These are phyloP conservation scores for Lachnellula arida DNA, from an alignment of 2,329 filamentous ascomycete species.

Conservation along the genomic window DNA sequence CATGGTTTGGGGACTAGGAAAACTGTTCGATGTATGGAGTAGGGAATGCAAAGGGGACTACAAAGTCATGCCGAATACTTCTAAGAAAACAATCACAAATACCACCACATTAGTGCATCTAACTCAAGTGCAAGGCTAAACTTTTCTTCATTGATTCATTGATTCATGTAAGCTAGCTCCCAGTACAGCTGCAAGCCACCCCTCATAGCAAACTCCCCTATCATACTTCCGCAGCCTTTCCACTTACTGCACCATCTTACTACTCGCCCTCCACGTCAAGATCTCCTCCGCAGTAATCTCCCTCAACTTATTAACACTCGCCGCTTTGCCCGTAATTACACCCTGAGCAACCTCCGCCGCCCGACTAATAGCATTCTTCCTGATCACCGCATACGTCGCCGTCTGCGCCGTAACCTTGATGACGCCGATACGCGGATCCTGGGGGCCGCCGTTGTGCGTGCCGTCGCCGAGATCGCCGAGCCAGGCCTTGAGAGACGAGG, in stretches of 20 bases:
- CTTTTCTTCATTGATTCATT: too few species aligned
- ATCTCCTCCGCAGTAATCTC: slow-evolving; percentile 67
- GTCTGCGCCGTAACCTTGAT: slow-evolving; percentile 72
- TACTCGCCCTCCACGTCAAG: slow-evolving; percentile 49
- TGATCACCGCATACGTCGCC: slow-evolving; percentile 64
- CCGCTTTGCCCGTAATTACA: slow-evolving; percentile 64
- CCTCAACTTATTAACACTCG: slow-evolving; percentile 69
- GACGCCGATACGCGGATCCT: slow-evolving; percentile 76
- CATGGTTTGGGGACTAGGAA: too few species aligned
- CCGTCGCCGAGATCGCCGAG: slow-evolving; percentile 81
- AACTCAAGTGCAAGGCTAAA: too few species aligned
- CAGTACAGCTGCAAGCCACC: too few species aligned
- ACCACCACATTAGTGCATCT: too few species aligned
- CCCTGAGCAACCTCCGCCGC: slow-evolving; percentile 72
- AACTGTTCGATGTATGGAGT: too few species aligned
- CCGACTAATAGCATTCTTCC: slow-evolving; percentile 58
- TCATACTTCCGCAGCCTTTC: not conserved
- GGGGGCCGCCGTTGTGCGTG: slow-evolving; percentile 72
- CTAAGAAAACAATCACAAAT: too few species aligned
- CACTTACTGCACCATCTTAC: slow-evolving; percentile 28
- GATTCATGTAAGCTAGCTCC: too few species aligned
- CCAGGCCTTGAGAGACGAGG: slow-evolving; percentile 72
- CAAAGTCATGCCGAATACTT: too few species aligned
- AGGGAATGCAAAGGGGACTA: too few species aligned
- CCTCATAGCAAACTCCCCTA: too few species aligned